Conservation (phyloP, 306 rosid species). For the Castanea mollissima region DNA sequence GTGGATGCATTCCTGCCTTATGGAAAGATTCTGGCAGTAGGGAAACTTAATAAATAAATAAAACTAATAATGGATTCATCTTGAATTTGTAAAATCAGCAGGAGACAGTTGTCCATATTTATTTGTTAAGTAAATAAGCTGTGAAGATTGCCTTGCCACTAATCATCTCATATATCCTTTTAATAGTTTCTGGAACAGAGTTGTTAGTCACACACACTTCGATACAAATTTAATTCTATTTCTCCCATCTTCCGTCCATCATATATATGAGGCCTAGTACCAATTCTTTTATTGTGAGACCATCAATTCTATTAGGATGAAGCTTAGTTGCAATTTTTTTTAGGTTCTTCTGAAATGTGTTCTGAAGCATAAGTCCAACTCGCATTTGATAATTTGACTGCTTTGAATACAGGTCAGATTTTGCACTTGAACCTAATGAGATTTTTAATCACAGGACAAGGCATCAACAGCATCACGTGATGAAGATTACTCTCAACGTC, state of each 20-base stretch:
- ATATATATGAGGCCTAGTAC: background rate
- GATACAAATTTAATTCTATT: background rate
- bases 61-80: background rate
- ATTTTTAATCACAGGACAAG: slow-evolving; percentile 78
- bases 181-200: background rate
- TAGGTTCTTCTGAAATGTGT: background rate
- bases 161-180: background rate
- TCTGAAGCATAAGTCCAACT: background rate
- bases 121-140: background rate
- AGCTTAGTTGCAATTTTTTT: slow-evolving; percentile 12
- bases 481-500: slow-evolving; percentile 52
- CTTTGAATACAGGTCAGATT: slow-evolving; percentile 12
- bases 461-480: slow-evolving; percentile 46
- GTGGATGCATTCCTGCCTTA: background rate
- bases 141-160: background rate
- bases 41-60: background rate
- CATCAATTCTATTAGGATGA: slow-evolving; percentile 3
- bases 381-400: slow-evolving; percentile 15
- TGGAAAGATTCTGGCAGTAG: too few relatives aligned
- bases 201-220: background rate
- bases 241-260: background rate
- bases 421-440: slow-evolving; percentile 29
- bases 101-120: background rate
- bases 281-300: background rate
- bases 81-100: background rate